Conservation (phyloP, 164 flowering plant species). For the Vitis rotundifolia region DNA sequence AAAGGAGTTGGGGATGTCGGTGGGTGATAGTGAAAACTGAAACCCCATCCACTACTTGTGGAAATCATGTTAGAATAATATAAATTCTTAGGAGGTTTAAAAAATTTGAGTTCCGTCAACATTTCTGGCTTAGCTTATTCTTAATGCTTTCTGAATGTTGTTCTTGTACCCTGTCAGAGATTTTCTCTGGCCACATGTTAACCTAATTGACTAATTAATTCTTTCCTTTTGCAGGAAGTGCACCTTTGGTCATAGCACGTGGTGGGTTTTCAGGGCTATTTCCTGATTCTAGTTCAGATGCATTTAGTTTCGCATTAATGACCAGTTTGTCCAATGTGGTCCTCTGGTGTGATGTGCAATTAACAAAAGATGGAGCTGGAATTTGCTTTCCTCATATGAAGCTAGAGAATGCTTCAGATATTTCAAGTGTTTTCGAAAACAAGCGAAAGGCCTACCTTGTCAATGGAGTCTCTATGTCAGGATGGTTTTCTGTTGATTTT, state of each 20-base stretch:
- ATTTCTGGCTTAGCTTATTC: no score
- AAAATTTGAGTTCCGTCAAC: no score
- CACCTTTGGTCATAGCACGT: conserved; percentile 47
- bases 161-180: no score
- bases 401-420: conserved; percentile 51
- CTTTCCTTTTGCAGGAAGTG: conserved; percentile 47
- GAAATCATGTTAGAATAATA: no score
- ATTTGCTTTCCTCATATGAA: conserved; percentile 63
- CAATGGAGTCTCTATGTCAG: conserved; percentile 53
- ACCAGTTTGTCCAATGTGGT: conserved; percentile 32
- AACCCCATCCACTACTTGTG: no score
- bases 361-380: conserved; percentile 76
- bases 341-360: conserved; percentile 90
- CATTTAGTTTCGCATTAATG: conserved; percentile 27
- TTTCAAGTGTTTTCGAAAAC: conserved; percentile 11
- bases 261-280: conserved; percentile 57
- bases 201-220: background rate
- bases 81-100: no score
- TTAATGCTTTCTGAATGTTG: no score
- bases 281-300: conserved; percentile 41
- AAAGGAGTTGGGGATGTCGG: no score
- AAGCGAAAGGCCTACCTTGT: conserved; percentile 40
- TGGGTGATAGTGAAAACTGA: no score
- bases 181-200: no score
- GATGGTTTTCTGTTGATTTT: conserved; percentile 82